phyloP scores from a whole-genome alignment of 2,329 filamentous ascomycete species.

The Ambrosiella cleistominuta region DNA sequence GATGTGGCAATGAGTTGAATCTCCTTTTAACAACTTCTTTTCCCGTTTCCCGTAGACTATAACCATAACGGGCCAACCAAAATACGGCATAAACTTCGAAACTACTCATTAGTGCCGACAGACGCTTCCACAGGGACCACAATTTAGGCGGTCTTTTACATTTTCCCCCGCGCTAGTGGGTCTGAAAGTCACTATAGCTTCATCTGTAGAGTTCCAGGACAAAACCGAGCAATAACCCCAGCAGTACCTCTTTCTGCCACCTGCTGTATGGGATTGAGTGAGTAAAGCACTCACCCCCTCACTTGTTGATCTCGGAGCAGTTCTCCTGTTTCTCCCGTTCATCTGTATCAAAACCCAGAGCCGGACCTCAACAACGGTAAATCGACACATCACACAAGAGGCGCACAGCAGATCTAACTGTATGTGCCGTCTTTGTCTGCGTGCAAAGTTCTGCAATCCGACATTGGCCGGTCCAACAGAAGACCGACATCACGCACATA shows the following conservation, averaged over 20 bases:
- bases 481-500: neutral
- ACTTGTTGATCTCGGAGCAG: neutral
- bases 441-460: neutral
- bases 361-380: neutral
- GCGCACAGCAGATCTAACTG: neutral
- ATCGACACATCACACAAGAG: neutral
- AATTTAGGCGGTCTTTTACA: too few relatives aligned
- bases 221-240: too few relatives aligned
- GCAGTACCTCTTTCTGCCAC: neutral
- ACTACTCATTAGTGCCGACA: too few relatives aligned
- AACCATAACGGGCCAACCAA: too few relatives aligned
- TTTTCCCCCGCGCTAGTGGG: neutral
- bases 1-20: too few relatives aligned
- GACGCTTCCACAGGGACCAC: too few relatives aligned
- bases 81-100: too few relatives aligned
- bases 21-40: too few relatives aligned
- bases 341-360: neutral
- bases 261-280: neutral
- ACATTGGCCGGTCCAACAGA: too few relatives aligned
- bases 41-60: too few relatives aligned
- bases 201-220: neutral
- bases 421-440: neutral
- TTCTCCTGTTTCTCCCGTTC: slow-evolving; percentile 1
- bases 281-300: neutral
- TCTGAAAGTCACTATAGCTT: neutral